A percentile compares a stretch with the other conserved stretches of the same genome.
Conservation (phyloP, 345 rosid genomes). For the Leavenworthia alabamica region DNA sequence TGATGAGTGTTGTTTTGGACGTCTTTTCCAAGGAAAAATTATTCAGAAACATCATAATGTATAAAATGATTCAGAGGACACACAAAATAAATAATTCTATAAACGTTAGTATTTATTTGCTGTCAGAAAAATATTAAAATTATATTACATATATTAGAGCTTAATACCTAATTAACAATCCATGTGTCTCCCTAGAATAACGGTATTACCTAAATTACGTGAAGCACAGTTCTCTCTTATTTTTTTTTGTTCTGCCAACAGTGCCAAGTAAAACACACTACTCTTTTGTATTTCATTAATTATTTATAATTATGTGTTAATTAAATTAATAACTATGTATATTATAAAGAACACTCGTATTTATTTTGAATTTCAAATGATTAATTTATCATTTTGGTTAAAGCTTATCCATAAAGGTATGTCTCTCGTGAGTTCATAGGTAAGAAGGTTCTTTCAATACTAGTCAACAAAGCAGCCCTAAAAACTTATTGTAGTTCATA, state of each 20-base stretch:
- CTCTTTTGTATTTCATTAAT: background rate
- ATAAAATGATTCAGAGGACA: background rate
- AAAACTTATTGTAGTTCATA: background rate
- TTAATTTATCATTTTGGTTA: background rate
- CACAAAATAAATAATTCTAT: background rate
- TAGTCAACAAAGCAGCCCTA: conserved; percentile 14
- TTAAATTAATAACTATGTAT: background rate
- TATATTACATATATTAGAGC: background rate
- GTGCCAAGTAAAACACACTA: background rate
- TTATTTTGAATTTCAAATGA: background rate
- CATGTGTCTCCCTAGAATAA: conserved; percentile 2
- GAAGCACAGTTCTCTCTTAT: background rate
- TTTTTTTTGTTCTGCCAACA: too few species aligned
- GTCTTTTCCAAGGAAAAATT: conserved; percentile 18
- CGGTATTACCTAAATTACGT: conserved; percentile 7
- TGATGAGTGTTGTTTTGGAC: conserved; percentile 1
- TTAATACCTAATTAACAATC: background rate
- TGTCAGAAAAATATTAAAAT: background rate
- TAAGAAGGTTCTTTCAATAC: background rate
- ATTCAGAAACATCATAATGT: conserved; percentile 5
- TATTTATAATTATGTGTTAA: background rate
- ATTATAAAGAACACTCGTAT: background rate
- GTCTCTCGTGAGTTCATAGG: conserved; percentile 1
- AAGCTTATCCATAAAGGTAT: background rate
- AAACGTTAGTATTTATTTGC: background rate